A percentile compares a stretch with the other conserved stretches of the same genome.
phyloP scores from a whole-genome alignment of 108 stramenopile species.

The Skeletonema potamos region DNA sequence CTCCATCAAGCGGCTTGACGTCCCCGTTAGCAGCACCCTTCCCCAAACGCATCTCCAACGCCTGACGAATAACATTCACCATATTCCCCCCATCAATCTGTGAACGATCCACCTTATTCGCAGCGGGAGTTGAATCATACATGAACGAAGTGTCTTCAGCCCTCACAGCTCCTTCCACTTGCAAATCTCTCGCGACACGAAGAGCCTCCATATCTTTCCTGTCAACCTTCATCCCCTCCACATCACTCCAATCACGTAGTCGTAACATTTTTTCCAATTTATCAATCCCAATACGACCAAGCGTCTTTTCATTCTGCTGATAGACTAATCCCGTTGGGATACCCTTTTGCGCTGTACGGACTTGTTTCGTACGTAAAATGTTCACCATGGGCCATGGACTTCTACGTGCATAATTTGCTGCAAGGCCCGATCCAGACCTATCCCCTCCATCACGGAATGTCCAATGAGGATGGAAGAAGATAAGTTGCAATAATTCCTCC shows the following conservation, averaged over 20 bases:
- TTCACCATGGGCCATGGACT: conserved; percentile 98
- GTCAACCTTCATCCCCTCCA: conserved; percentile 81
- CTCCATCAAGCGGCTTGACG: conserved; percentile 46
- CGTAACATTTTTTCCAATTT: conserved; percentile 90
- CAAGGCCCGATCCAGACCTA: conserved; percentile 69
- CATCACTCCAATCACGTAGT: conserved; percentile 80
- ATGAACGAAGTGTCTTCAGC: conserved; percentile 60
- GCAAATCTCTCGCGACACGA: conserved; percentile 78
- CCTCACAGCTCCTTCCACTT: conserved; percentile 64
- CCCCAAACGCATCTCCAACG: conserved; percentile 73
- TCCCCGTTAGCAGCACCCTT: conserved; percentile 39
- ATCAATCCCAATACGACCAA: conserved; percentile 68
- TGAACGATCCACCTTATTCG: conserved; percentile 68
- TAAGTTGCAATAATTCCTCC: conserved; percentile 87
- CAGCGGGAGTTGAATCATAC: conserved; percentile 75
- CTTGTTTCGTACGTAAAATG: conserved; percentile 92
- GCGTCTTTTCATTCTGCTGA: conserved; percentile 94
- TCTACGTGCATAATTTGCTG: conserved; percentile 93
- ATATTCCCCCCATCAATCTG: conserved; percentile 83
- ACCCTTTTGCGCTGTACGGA: conserved; percentile 90
- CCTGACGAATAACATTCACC: conserved; percentile 76
- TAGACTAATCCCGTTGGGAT: conserved; percentile 97
- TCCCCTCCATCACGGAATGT: conserved; percentile 91
- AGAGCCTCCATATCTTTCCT: conserved; percentile 84
- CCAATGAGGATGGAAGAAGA: conserved; percentile 97